Conservation (phyloP, 768 basidiomycete species). For the Termitomyces sp. region DNA sequence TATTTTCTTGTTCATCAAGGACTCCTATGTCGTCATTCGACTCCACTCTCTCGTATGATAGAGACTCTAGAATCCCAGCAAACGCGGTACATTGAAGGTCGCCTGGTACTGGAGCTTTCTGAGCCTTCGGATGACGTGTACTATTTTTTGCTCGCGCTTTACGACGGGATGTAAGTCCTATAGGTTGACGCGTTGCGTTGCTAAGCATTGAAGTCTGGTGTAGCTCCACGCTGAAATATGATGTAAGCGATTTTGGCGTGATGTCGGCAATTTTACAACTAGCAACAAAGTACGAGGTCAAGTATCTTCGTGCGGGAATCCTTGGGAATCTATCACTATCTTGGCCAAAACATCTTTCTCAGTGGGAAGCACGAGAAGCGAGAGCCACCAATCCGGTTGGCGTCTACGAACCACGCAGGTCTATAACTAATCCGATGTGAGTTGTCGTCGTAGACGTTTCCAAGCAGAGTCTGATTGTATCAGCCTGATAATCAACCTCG, state of each 20-base stretch:
- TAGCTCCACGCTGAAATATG: constrained; percentile 43
- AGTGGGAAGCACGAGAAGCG: constrained; percentile 68
- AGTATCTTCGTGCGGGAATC: constrained; percentile 50
- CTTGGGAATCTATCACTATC: constrained; percentile 42
- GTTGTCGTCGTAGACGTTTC: constrained; percentile 19
- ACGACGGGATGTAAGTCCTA: constrained; percentile 63
- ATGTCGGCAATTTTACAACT: constrained; percentile 56
- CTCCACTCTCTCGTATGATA: constrained; percentile 37
- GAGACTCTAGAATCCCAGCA: constrained; percentile 21
- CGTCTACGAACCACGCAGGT: constrained; percentile 47
- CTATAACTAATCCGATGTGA: constrained; percentile 66
- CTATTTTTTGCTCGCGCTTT: constrained; percentile 56
- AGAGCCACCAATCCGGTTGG: constrained; percentile 43
- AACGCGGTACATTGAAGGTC: constrained; percentile 44
- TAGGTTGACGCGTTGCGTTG: neutral
- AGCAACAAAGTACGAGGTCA: constrained; percentile 58
- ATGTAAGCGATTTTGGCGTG: constrained; percentile 43
- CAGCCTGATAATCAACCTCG: constrained; percentile 65
- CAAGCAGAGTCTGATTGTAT: constrained; percentile 6
- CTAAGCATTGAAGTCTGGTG: constrained; percentile 11
- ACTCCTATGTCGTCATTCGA: constrained; percentile 59
- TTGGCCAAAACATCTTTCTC: constrained; percentile 58
- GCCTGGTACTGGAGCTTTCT: constrained; percentile 46
- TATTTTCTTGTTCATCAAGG: constrained; percentile 72
- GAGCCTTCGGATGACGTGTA: constrained; percentile 54